Evolutionary conservation across 352 stramenopile species (phyloP), one percentile per base, ranked within the genome.

Genomic region (Phytophthora ohioensis): DNA sequence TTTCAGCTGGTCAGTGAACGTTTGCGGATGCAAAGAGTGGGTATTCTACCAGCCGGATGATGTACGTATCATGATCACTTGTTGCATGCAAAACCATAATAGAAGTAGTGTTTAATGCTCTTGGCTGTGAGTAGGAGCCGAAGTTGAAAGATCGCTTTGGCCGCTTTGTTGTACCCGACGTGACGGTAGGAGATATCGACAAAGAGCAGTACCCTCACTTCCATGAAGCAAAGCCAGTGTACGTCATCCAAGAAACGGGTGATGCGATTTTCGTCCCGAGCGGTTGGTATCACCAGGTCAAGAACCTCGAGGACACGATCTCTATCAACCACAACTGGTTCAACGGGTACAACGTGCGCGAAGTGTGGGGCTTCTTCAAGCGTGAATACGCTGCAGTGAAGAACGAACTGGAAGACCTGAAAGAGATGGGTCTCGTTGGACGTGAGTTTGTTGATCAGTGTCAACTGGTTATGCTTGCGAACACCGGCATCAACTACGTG

Each of bases 271-370:
- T 99, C 78, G 97, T 99, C n/a, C 97, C 97, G 1, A 97, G 88
- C 30, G 93, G 89, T 9, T 99, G 97, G 95, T 97, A 98, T 63
- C 97, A 99, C 66, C 81, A 98, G 65, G 97, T 99, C 7, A 79
- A 83, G 30, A 99, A 99, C 72, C 43, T 98, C 11, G 80, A 93
- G 36, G 84, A 97, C 71, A 98, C 95, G 15, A 88, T 99, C 48
- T 98, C 94, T 2, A 97, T 99, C 73, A 99, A 99, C 85, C 95
- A 98, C 75, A 99, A 99, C 78, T 99, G 97, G 97, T 97, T 99
- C 66, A 99, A 97, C 55, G 88, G 84, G 42, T 95, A 87, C 71
- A 94, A 87, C 42, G 51, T 94, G 15, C 46, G 34, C 11, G 64
- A 84, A 27, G 58, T 96, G 15, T 95, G 87, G 89, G 4, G 17